Evolutionary conservation across 1,284 basidiomycete species (phyloP).

Genomic region (Tylopilus sp.): DNA sequence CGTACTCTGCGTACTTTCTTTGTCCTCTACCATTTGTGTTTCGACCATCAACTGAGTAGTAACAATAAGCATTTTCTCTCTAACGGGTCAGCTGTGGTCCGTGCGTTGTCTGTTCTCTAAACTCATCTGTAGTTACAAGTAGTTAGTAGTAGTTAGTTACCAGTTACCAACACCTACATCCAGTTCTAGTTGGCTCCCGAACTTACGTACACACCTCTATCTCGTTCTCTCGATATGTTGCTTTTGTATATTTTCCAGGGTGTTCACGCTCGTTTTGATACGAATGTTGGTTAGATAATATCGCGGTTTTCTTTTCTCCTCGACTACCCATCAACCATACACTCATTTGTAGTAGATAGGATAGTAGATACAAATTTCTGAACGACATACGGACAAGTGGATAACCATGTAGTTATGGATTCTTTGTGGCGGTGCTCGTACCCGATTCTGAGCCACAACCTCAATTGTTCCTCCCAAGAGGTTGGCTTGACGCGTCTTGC

Average conservation of each 20-base stretch:
- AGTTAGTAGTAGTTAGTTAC: conserved; percentile 32
- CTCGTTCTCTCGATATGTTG: conserved; percentile 19
- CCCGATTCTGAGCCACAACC: no score
- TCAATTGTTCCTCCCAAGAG: no score
- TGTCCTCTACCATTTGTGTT: conserved; percentile 28
- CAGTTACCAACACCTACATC: conserved; percentile 30
- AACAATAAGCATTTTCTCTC: background rate
- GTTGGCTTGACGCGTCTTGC: conserved; percentile 34
- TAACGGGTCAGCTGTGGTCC: conserved; percentile 10
- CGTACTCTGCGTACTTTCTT: conserved; percentile 21
- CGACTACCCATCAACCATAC: conserved; percentile 38
- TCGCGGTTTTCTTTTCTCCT: conserved; percentile 13
- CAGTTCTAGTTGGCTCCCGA: conserved; percentile 22
- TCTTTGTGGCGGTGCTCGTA: no score
- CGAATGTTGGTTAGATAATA: conserved; percentile 2
- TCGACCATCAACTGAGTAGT: conserved; percentile 33
- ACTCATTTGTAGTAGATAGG: conserved; percentile 41
- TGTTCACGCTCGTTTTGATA: conserved; percentile 15
- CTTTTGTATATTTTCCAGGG: conserved; percentile 4
- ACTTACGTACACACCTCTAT: conserved; percentile 43
- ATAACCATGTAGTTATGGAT: no score
- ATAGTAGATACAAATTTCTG: conserved; percentile 55
- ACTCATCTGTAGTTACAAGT: conserved; percentile 47
- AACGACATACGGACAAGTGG: conserved; percentile 31
- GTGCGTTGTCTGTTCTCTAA: conserved; percentile 35